A percentile compares a stretch with the other conserved stretches of the same genome.
Evolutionary conservation across 495 filamentous ascomycete genomes (phyloP).

Genomic region (Friedmanniomyces simplex): DNA sequence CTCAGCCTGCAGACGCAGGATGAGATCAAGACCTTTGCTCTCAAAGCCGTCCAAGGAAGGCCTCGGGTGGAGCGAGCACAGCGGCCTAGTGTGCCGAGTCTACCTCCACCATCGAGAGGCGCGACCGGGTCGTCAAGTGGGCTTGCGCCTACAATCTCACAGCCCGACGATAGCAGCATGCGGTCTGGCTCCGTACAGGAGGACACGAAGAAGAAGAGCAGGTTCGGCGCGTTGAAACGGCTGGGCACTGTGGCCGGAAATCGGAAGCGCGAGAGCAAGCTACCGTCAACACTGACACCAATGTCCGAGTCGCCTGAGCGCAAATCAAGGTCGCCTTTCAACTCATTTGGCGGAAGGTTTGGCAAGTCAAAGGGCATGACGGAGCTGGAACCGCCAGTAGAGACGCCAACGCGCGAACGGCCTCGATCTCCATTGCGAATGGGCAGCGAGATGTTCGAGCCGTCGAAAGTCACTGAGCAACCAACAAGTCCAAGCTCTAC

Average conservation of each 20-base stretch:
- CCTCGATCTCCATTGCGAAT: slow-evolving; percentile 12
- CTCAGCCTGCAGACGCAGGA: slow-evolving; percentile 79
- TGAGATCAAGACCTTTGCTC: slow-evolving; percentile 80
- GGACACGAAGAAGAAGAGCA: slow-evolving; percentile 23
- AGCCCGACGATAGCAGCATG: slow-evolving; percentile 27
- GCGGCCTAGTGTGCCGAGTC: not conserved
- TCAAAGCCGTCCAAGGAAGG: slow-evolving; percentile 34
- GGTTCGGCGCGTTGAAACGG: slow-evolving; percentile 29
- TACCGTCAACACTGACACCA: slow-evolving; percentile 25
- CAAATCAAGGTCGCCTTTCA: slow-evolving; percentile 20
- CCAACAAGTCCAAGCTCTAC: not conserved
- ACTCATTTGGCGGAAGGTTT: slow-evolving; percentile 10
- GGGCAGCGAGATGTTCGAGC: slow-evolving; percentile 18
- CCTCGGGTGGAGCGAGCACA: slow-evolving; percentile 22
- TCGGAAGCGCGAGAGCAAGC: slow-evolving; percentile 26
- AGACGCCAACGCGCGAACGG: slow-evolving; percentile 7
- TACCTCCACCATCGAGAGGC: not conserved
- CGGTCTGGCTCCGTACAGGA: slow-evolving; percentile 31
- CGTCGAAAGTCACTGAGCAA: not conserved
- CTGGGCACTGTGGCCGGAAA: slow-evolving; percentile 31
- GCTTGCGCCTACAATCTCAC: slow-evolving; percentile 10
- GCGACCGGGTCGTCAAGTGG: slow-evolving; percentile 11
- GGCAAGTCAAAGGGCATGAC: slow-evolving; percentile 12
- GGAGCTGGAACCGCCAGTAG: slow-evolving; percentile 13
- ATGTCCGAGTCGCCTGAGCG: slow-evolving; percentile 28